Conservation (phyloP, 495 filamentous ascomycete species). For the Pyronema omphalodes region DNA sequence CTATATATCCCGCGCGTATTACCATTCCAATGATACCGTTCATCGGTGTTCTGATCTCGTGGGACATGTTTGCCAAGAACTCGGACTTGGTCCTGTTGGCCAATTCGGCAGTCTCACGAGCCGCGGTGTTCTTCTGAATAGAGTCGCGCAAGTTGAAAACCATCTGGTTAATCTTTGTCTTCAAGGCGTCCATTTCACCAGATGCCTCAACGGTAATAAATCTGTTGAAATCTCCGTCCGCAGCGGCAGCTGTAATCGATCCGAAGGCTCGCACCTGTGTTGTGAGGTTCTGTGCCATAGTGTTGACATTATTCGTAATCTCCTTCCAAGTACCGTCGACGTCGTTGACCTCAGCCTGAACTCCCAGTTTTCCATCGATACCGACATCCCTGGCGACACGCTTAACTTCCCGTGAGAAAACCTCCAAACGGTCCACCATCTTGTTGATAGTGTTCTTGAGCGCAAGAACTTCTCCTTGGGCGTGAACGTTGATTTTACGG, state of each 20-base stretch:
- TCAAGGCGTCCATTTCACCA: constrained; percentile 97
- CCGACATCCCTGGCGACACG: constrained; percentile 93
- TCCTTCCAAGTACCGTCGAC: constrained; percentile 95
- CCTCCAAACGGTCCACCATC: constrained; percentile 92
- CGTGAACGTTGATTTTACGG: constrained; percentile 88
- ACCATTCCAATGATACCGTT: constrained; percentile 30
- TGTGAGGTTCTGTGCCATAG: constrained; percentile 94
- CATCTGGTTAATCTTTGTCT: constrained; percentile 99
- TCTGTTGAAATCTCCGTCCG: constrained; percentile 91
- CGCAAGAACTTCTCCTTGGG: constrained; percentile 83
- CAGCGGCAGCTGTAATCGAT: constrained; percentile 92
- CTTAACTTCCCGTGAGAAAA: constrained; percentile 93
- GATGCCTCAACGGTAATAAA: constrained; percentile 96
- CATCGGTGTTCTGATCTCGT: constrained; percentile 98
- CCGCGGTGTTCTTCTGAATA: constrained; percentile 94
- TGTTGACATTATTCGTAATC: constrained; percentile 95
- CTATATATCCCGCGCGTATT: background rate
- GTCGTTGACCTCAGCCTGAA: constrained; percentile 86
- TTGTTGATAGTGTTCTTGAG: constrained; percentile 97
- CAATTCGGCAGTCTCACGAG: constrained; percentile 86
- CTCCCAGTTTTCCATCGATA: constrained; percentile 97
- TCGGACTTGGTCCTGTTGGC: constrained; percentile 98
- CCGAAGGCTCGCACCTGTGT: constrained; percentile 96
- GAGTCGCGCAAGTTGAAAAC: constrained; percentile 86
- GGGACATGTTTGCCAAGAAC: constrained; percentile 97